Base-by-base conservation (phyloP, 805 yeast species). In the Kluyveromyces siamensis region DNA sequence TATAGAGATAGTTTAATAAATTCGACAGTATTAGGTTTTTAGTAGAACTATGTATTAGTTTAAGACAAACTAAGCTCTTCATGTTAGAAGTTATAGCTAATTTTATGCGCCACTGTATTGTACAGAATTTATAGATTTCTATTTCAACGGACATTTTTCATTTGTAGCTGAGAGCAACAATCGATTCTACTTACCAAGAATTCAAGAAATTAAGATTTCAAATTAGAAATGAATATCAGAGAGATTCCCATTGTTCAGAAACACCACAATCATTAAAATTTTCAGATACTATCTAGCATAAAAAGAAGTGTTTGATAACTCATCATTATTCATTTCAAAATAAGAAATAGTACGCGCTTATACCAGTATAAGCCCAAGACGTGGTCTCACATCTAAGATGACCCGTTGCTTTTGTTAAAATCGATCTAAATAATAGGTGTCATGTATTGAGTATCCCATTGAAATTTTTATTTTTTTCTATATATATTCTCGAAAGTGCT, bases 261-360 rank as follows among this genome's bases (percentile, higher is more conserved):
- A 59, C 65, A 60, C 65, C 51, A 35, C 40, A 61, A 63, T 61
- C 68, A 62, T 57, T 17, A 60, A 52, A 55, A 48, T 57, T 56
- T 58, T 64, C 67, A 62, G 60, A 62, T 64, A 64, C 68, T 64
- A 64, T 64, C 68, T 64, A 64, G 68, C 68, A 48, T 56, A 48
- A 48, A 52, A 52, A 53, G 46, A 65, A 57, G 65, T 62, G 46
- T 57, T 50, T 46, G 49, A 55, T 52, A 53, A 46, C 60, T 64
- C 68, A 64, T 64, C 67, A 59, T 59, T 37, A 51, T 53, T 19
- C 21, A 17, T 37, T 37, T 37, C 40, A n/a, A 17, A 17, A 37
- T 11, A 10, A 37, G 21, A 8, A 37, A 37, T 2, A 19, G 2
- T 37, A 17, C 18, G 17, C 8, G 21, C 18, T 37, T 19, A 16